Evolutionary conservation across 225 moss, liverwort and hornwort genomes (phyloP), one percentile per base, ranked within the genome.

Genomic region (Lunularia cruciata): DNA sequence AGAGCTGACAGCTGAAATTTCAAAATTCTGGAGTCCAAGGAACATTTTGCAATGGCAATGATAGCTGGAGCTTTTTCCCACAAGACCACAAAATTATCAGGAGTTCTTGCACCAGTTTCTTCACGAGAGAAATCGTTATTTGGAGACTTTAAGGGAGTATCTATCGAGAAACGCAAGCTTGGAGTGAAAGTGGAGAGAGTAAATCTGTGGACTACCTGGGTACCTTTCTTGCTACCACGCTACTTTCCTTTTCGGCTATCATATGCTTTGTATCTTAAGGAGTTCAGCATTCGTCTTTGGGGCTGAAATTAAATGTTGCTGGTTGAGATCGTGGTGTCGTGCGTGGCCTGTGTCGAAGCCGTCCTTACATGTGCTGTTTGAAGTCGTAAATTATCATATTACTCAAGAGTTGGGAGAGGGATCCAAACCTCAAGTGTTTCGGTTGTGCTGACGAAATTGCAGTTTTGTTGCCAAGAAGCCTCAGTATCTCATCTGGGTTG

Each of bases 181-280:
- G 63, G 20, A 27, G 38, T 63, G 10, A 63, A 40, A 63, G 40
- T 63, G 40, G 63, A 42, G 18, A 25, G 43, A 40, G 43, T 45
- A 22, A 43, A 20, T 63, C 27, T 45, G 14, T 27, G 12, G 14
- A 15, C 43, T 18, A 26, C 26, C 27, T 63, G 32, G 62, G 62
- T 62, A 62, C 22, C 9, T 43, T 43, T 7, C 43, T 43, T 43
- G 43, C 43, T 43, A 7, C 43, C 43, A 22, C 23, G 4, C 4
- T 11, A 10, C 12, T 30, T 52, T n/a, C 15, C 36, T 13, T 62
- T 30, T 4, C 6, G n/a, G n/a, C n/a, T 60, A 13, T 37, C 18
- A 4, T 2, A 31, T 23, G 10, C 57, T 57, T 11, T 4, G 3
- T 25, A 20, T 22, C n/a, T n/a, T n/a, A n/a, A n/a, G n/a, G n/a